Base-by-base conservation (phyloP, 345 rosid species). In the Syzygium aromaticum region DNA sequence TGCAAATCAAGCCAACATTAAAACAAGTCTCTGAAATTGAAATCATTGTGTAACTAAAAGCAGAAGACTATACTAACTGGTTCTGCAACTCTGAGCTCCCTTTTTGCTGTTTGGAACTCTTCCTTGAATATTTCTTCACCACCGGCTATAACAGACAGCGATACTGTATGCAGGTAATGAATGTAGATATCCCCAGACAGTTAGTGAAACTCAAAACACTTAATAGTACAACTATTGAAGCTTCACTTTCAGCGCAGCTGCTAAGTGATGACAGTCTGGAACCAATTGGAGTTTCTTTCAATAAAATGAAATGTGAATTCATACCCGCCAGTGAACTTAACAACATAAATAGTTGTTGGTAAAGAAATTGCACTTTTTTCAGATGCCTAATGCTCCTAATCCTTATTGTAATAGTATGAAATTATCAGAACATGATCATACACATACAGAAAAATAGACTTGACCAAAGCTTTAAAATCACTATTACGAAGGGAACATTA, bases 21-120 rank as follows among this genome's bases (percentile, higher is more conserved):
- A 61, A 61, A n/a, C 38, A n/a, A 61, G 73, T 61, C 13, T 61
- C 73, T n/a, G 38, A 61, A n/a, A 61, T 12, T 3, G 10, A 61
- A 61, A 61, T n/a, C 33, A 10, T 38, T 38, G 49, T 73, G 49
- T 11, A 73, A 73, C 49, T 73, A 38, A 40, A 73, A 73, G 82
- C 82, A 73, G 82, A 73, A 73, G 82, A 19, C 49, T 19, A 54
- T 54, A 90, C 91, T 84, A 77, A 95, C 98, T 89, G 56, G 52
- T 77, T 91, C 89, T 80, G 88, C 67, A 33, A 92, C 78, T 87
- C 87, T 89, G 77, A 94, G 92, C 90, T 92, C 93, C 92, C 96
- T 89, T 86, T 86, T 88, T 86, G 86, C 94, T 40, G 87, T 89
- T 54, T 83, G 88, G 88, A 90, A 92, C 85, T 88, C 92, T 88